Evolutionary conservation across 176 grass and related monocot species (phyloP), one percentile per base, ranked within the genome.

Genomic region (Avena atlantica): DNA sequence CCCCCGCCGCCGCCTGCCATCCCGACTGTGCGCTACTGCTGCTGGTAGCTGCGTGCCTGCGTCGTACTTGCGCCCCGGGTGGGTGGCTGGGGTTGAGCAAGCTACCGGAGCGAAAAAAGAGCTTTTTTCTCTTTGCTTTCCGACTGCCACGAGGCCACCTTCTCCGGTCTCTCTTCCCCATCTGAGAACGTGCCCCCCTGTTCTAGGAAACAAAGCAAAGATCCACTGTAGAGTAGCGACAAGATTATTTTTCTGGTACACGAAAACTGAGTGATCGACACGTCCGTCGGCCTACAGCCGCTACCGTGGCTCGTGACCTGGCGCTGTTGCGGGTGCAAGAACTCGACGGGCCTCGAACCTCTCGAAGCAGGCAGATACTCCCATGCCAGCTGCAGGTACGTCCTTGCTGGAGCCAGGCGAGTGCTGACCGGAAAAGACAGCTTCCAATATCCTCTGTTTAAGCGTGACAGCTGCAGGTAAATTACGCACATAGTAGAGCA

Each of bases 401-500:
- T 78, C 61, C 80, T 88, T 5, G 87, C 73, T 78, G 63, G 31
- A 34, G 31, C 31, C 31, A 34, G 2, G 31, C 31, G 31, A 34
- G 31, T 34, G 31, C 31, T 34, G 80, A 13, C 27, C 86, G 48
- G 80, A 44, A 25, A 31, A 49, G 23, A 25, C 75, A 45, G 14
- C 14, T 5, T 31, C 29, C 60, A 50, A 12, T 8, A 20, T 53
- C 15, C 19, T 59, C 19, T 21, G 4, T n/a, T n/a, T 19, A 9
- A 34, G 31, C 31, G 31, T 34, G 31, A 3, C 31, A 34, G 31
- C 31, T 34, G 31, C 31, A 34, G 31, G 19, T 59, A 59, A 59
- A 59, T 19, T 59, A 59, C 57, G 9, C 8, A 8, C 3, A 8
- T 6, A n/a, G n/a, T 31, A 34, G 31, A 59, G 57, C 57, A 59